Evolutionary conservation across 192 early-diverging fungal species (phyloP).

Genomic region (Coemansia sp.): DNA sequence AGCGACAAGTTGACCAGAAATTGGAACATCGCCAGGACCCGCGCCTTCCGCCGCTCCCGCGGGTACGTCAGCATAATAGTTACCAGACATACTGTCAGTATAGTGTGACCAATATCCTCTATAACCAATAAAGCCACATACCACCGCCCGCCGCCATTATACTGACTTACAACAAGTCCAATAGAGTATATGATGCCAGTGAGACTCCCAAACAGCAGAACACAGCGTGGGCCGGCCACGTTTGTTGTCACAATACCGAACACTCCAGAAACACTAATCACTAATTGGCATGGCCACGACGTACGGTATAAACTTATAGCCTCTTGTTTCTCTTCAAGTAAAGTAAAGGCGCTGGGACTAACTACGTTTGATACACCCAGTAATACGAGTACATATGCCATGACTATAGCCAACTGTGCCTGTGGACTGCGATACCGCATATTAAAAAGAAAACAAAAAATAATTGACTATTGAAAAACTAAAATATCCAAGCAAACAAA

Average conservation of each 20-base stretch:
- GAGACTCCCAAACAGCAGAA: conserved; percentile 6
- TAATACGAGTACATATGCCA: conserved; percentile 8
- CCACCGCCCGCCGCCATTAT: neutral
- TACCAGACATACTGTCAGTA: conserved; percentile 10
- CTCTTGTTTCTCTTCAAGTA: neutral
- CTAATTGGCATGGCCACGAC: conserved; percentile 19
- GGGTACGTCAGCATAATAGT: conserved; percentile 24
- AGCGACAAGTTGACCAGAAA: conserved; percentile 17
- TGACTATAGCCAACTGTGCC: conserved; percentile 17
- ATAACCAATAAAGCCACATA: conserved; percentile 2
- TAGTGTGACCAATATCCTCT: conserved; percentile 8
- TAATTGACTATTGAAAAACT: neutral
- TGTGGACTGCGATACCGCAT: conserved; percentile 27
- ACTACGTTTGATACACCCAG: conserved; percentile 4
- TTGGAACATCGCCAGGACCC: conserved; percentile 19
- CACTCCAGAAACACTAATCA: neutral
- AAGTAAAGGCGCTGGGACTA: conserved; percentile 6
- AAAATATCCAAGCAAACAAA: neutral
- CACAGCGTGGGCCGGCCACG: conserved; percentile 7
- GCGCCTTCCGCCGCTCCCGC: conserved; percentile 22
- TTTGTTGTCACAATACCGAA: conserved; percentile 13
- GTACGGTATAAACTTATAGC: neutral
- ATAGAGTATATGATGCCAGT: neutral
- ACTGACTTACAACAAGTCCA: neutral
- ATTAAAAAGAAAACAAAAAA: neutral